Evolutionary conservation across 345 rosid genomes (phyloP).

Genomic region (Eucalyptus sp.): DNA sequence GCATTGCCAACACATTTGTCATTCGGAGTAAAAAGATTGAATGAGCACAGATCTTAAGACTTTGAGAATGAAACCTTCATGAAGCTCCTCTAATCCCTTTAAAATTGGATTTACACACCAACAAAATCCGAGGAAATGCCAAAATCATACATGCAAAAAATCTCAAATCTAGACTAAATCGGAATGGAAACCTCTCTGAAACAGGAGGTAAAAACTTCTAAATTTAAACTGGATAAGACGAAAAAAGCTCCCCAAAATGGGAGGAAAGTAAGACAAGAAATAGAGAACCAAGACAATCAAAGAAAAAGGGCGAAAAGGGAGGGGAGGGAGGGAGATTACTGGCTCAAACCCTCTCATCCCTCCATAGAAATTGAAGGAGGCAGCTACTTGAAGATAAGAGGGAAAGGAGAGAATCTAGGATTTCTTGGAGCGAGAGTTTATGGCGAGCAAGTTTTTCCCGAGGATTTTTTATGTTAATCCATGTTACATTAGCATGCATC

Average conservation of each 20-base stretch:
- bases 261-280: background rate
- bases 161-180: too few relatives aligned
- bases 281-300: background rate
- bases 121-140: background rate
- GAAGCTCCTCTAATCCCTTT: background rate
- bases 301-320: background rate
- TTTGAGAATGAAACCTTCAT: background rate
- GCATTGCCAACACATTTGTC: background rate
- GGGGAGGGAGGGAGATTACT: background rate
- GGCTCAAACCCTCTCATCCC: background rate
- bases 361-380: background rate
- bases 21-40: background rate
- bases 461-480: background rate
- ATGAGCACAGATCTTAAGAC: background rate
- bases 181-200: too few relatives aligned
- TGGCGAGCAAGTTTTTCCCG: background rate
- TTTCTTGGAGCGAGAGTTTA: background rate
- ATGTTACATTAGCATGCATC: background rate
- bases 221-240: background rate
- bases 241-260: background rate
- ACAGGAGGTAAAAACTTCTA: background rate
- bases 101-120: background rate
- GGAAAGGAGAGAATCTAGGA: background rate
- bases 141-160: too few relatives aligned
- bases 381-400: background rate